phyloP scores from a whole-genome alignment of 1,139 yeast genomes.

The Kluyveromyces sp. region DNA sequence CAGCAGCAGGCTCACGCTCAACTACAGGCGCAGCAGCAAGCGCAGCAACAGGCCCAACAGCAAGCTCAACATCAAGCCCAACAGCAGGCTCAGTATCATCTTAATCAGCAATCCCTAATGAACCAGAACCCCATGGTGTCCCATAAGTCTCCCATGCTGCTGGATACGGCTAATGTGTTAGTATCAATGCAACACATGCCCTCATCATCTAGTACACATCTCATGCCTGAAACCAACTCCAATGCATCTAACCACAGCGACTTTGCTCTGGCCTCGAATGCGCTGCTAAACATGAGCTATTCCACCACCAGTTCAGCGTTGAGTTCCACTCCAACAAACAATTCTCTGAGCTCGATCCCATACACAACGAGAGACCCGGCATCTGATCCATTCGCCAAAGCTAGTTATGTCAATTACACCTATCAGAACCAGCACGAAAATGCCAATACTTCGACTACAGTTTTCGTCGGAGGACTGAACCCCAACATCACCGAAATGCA shows the following conservation, averaged over 20 bases:
- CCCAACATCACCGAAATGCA: constrained; percentile 53
- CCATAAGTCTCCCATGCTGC: no score
- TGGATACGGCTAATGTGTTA: constrained; percentile 6
- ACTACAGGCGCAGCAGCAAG: constrained; percentile 8
- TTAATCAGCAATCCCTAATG: constrained; percentile 4
- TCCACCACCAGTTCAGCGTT: not conserved
- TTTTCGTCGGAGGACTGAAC: constrained; percentile 66
- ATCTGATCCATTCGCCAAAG: not conserved
- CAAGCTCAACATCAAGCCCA: constrained; percentile 7
- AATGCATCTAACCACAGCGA: not conserved
- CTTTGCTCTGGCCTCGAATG: not conserved
- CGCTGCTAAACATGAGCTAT: not conserved
- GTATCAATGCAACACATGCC: constrained; percentile 5
- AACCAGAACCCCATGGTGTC: not conserved
- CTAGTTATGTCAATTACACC: not conserved
- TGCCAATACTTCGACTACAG: constrained; percentile 50
- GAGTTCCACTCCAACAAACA: not conserved
- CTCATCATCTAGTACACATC: not conserved
- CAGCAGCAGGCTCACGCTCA: constrained; percentile 13
- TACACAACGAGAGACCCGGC: not conserved
- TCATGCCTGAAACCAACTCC: not conserved
- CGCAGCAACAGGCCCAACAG: constrained; percentile 8
- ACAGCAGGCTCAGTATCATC: constrained; percentile 9
- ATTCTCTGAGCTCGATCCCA: not conserved
- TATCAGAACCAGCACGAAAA: not conserved